A percentile compares a stretch with the other conserved stretches of the same genome.
Evolutionary conservation across 169 alveolate genomes (phyloP).

Genomic region (Cryptosporidium bovis): DNA sequence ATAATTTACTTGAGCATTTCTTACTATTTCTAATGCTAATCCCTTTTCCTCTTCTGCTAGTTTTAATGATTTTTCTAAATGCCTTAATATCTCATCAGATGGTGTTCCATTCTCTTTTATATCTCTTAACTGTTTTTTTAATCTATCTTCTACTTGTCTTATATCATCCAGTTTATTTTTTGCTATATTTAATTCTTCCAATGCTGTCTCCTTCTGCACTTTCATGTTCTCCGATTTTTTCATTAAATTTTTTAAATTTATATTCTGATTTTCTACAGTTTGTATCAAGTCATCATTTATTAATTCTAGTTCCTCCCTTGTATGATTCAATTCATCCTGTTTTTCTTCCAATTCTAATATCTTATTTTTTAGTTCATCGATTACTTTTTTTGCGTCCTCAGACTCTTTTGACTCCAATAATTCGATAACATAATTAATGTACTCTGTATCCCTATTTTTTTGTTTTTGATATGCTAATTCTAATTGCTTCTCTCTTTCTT

Average conservation of each 20-base stretch:
- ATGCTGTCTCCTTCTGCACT: conserved; percentile 44
- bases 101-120: conserved; percentile 51
- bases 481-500: conserved; percentile 65
- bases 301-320: conserved; percentile 65
- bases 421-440: conserved; percentile 31
- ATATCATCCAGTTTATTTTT: conserved; percentile 23
- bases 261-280: conserved; percentile 45
- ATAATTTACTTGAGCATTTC: conserved; percentile 23
- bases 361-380: conserved; percentile 16
- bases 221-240: conserved; percentile 53
- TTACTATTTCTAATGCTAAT: conserved; percentile 21
- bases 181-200: conserved; percentile 47
- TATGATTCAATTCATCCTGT: conserved; percentile 50
- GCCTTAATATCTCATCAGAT: conserved; percentile 54
- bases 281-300: conserved; percentile 59
- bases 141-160: conserved; percentile 25
- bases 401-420: conserved; percentile 52
- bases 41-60: conserved; percentile 54
- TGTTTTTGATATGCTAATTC: conserved; percentile 68
- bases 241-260: conserved; percentile 25
- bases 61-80: conserved; percentile 38
- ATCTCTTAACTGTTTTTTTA: conserved; percentile 40
- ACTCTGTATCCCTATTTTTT: conserved; percentile 50
- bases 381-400: conserved; percentile 16
- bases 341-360: conserved; percentile 56